Evolutionary conservation across 495 filamentous ascomycete genomes (phyloP).

Genomic region (Aspergillus bridgeri): DNA sequence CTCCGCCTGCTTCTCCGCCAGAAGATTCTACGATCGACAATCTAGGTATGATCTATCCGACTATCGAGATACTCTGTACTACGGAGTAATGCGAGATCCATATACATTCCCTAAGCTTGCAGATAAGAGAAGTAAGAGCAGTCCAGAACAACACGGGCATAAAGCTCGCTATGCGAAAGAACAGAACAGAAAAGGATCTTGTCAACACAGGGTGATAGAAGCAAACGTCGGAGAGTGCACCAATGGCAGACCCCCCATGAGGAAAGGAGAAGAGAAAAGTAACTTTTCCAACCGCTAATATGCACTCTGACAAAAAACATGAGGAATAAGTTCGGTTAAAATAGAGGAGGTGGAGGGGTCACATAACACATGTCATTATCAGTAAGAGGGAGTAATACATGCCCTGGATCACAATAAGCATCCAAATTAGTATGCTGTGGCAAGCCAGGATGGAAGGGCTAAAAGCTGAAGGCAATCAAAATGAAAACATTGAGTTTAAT

Average conservation of each 20-base stretch:
- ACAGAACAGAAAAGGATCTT: conserved; percentile 14
- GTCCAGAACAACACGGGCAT: conserved; percentile 19
- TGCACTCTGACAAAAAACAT: conserved; percentile 37
- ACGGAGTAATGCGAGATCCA: not conserved
- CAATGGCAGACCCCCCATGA: conserved; percentile 28
- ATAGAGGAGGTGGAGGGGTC: conserved; percentile 20
- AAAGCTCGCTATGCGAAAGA: conserved; percentile 28
- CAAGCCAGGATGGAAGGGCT: conserved; percentile 22
- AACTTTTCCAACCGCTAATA: conserved; percentile 53
- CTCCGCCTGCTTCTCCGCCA: conserved; percentile 13
- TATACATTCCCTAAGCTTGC: conserved; percentile 5
- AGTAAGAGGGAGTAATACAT: conserved; percentile 47
- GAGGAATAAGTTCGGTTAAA: not conserved
- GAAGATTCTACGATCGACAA: conserved; percentile 5
- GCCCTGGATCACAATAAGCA: conserved; percentile 26
- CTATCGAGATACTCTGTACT: no score
- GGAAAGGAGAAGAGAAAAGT: conserved; percentile 31
- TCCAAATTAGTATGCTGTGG: conserved; percentile 13
- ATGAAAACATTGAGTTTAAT: conserved; percentile 9
- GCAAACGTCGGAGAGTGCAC: conserved; percentile 16
- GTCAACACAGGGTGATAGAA: conserved; percentile 20
- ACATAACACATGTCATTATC: conserved; percentile 52
- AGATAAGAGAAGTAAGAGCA: conserved; percentile 7
- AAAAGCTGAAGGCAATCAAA: conserved; percentile 9
- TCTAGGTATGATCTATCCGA: no score